These are phyloP conservation scores for Penicillium antarcticum DNA, from an alignment of 495 filamentous ascomycete genomes.

Conservation along the genomic window DNA sequence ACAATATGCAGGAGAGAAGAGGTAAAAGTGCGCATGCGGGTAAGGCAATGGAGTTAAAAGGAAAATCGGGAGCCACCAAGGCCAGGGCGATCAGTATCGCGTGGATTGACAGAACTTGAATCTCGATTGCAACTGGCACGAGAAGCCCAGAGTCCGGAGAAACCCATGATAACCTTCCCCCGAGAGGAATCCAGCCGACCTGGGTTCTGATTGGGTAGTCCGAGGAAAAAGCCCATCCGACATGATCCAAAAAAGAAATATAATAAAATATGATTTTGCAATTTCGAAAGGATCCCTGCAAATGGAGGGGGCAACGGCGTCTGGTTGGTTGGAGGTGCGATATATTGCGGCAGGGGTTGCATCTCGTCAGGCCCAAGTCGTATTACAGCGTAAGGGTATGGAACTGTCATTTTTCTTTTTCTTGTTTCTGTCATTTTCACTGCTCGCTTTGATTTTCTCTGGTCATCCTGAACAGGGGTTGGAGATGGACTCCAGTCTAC, in stretches of 20 bases:
- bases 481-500: no score
- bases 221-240: slow-evolving; percentile 11
- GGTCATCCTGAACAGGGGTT: background rate
- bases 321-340: slow-evolving; percentile 29
- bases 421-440: slow-evolving; percentile 1
- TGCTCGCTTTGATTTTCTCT: slow-evolving; percentile 8
- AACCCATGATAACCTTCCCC: slow-evolving; percentile 29
- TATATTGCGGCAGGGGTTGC: slow-evolving; percentile 28
- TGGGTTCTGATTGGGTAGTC: slow-evolving; percentile 18
- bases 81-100: slow-evolving; percentile 17
- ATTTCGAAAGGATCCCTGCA: slow-evolving; percentile 18
- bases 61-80: slow-evolving; percentile 20
- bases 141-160: slow-evolving; percentile 24
- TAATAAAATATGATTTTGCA: slow-evolving; percentile 6
- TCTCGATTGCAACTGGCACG: slow-evolving; percentile 33
- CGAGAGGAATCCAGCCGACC: slow-evolving; percentile 14
- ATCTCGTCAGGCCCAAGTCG: slow-evolving; percentile 20
- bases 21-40: slow-evolving; percentile 23
- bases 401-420: slow-evolving; percentile 6
- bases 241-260: slow-evolving; percentile 3
- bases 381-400: slow-evolving; percentile 23
- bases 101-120: slow-evolving; percentile 23
- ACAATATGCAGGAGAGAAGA: slow-evolving; percentile 23
- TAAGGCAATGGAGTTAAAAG: slow-evolving; percentile 39
- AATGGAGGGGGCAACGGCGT: slow-evolving; percentile 19